Conservation (phyloP, 768 basidiomycete species). For the Mycena leptocephala region DNA sequence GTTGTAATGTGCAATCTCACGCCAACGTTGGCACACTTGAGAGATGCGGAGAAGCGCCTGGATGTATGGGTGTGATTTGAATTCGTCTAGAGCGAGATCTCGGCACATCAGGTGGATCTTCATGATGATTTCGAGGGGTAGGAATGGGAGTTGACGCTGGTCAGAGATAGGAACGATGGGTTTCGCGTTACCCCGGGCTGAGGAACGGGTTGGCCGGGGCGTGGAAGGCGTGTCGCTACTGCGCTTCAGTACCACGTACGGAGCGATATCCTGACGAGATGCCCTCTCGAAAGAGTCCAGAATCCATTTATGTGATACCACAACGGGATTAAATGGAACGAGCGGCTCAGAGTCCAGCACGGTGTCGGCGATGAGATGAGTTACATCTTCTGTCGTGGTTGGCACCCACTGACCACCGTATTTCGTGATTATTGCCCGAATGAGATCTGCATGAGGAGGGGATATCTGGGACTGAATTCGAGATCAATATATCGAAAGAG, state of each 20-base stretch:
- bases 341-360: no score
- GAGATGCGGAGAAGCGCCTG: neutral
- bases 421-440: neutral
- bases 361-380: neutral
- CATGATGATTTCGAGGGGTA: slow-evolving; percentile 1
- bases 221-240: neutral
- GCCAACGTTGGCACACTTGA: slow-evolving; percentile 14
- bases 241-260: neutral
- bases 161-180: neutral
- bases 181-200: neutral
- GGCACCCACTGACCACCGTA: neutral
- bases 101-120: neutral
- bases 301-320: neutral
- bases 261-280: neutral
- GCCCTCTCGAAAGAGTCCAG: neutral
- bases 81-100: neutral
- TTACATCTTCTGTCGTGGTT: neutral
- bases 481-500: neutral
- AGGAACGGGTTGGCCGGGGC: neutral
- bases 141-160: neutral
- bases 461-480: neutral
- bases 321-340: neutral
- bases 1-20: neutral
- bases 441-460: neutral
- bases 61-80: neutral